Conservation (phyloP, 129 eudicot species). For the carrot (Daucus carota) region DH1_v3.0 NC_030388.2:32452501-32453000, state of each 20-base stretch:
- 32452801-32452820: not conserved
- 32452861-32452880: constrained; percentile 74
- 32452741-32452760: constrained; percentile 71
- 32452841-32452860: constrained; percentile 69
- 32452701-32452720: too few species aligned
- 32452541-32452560: too few species aligned
- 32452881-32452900: constrained; percentile 65
- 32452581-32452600: constrained; percentile 57
- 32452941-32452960: not conserved
- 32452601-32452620: constrained; percentile 78
- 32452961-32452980: too few species aligned
- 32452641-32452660: not conserved
- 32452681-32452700: not conserved
- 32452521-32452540: too few species aligned
- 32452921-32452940: constrained; percentile 82
- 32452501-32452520: too few species aligned
- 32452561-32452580: too few species aligned
- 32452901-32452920: constrained; percentile 73
- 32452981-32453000: too few species aligned
- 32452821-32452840: not conserved
- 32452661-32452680: not conserved
- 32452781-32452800: not conserved
- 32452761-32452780: too few species aligned
- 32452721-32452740: constrained; percentile 62
- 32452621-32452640: constrained; percentile 79